These are phyloP conservation scores for Datisca glomerata DNA, from an alignment of 306 rosid species.

Conservation along the genomic window DNA sequence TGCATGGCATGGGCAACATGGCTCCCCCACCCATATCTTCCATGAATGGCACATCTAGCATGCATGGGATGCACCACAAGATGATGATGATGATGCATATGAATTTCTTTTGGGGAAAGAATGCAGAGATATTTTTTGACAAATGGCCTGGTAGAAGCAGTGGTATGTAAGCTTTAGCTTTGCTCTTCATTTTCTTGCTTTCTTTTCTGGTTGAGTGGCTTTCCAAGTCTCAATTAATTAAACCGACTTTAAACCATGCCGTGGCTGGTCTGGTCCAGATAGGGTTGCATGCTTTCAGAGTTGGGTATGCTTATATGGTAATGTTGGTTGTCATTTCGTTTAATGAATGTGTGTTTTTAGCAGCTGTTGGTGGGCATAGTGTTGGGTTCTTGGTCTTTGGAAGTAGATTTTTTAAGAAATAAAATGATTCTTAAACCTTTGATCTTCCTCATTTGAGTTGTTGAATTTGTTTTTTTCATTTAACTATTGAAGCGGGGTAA, in stretches of 20 bases:
- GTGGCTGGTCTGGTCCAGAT: constrained; percentile 41
- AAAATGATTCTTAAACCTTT: too few relatives aligned
- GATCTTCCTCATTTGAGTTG: too few relatives aligned
- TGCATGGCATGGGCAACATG: constrained; percentile 10
- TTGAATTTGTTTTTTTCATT: too few relatives aligned
- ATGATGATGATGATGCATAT: constrained; percentile 57
- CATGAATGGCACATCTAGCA: constrained; percentile 7
- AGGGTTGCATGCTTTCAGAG: constrained; percentile 30
- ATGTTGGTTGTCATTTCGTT: constrained; percentile 89
- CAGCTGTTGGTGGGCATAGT: constrained; percentile 51
- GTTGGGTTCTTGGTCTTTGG: constrained; percentile 52
- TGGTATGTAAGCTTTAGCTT: constrained; percentile 45
- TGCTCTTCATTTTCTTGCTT: constrained; percentile 40
- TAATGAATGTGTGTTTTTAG: constrained; percentile 58
- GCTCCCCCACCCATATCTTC: constrained; percentile 9
- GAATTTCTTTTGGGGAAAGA: constrained; percentile 78
- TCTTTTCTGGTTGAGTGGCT: constrained; percentile 42
- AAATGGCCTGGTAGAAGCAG: constrained; percentile 51
- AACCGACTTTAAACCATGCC: constrained; percentile 18
- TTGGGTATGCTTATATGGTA: constrained; percentile 55
- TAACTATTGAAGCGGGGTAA: too few relatives aligned
- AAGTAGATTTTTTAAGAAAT: constrained; percentile 33
- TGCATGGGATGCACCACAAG: constrained; percentile 5
- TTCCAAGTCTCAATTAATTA: constrained; percentile 30
- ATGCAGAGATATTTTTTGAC: constrained; percentile 38